Evolutionary conservation across 169 alveolate genomes (phyloP).

Genomic region (Plasmodium knowlesi): DNA sequence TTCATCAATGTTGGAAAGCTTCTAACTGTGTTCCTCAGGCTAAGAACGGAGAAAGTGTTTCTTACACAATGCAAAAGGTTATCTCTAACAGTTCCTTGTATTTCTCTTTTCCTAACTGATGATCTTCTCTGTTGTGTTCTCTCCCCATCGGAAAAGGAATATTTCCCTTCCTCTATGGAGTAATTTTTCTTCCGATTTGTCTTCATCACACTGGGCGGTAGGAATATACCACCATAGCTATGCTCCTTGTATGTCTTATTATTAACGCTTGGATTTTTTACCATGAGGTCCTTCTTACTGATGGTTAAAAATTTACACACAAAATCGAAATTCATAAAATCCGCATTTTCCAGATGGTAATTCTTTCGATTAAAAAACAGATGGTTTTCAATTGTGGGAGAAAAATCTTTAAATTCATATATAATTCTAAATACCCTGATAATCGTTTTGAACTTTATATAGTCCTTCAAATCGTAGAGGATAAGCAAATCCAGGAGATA

Average conservation of each 20-base stretch:
- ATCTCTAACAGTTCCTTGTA: not conserved
- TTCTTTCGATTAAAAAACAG: conserved; percentile 45
- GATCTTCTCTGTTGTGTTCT: not conserved
- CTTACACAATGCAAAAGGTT: not conserved
- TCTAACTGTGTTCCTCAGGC: conserved; percentile 4
- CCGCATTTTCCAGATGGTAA: conserved; percentile 28
- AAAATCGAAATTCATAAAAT: conserved; percentile 67
- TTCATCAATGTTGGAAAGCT: conserved; percentile 37
- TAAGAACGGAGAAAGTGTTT: conserved; percentile 17
- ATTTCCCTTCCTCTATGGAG: not conserved
- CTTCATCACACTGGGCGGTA: not conserved
- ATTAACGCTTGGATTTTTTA: not conserved
- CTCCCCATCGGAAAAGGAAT: conserved; percentile 1
- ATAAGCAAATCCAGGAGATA: conserved; percentile 56
- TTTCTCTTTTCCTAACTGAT: not conserved
- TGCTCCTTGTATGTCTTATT: not conserved
- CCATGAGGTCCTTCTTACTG: not conserved
- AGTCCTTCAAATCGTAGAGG: conserved; percentile 60
- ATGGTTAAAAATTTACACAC: conserved; percentile 34
- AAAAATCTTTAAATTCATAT: conserved; percentile 66
- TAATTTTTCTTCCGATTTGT: not conserved
- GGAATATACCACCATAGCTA: conserved; percentile 2
- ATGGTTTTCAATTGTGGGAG: conserved; percentile 10
- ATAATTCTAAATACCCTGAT: conserved; percentile 53
- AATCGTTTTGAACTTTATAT: conserved; percentile 48